Percentiles rank a stretch among this genome's conserved stretches.
phyloP scores from a whole-genome alignment of 169 alveolate genomes.

The Plasmodium knowlesi region DNA sequence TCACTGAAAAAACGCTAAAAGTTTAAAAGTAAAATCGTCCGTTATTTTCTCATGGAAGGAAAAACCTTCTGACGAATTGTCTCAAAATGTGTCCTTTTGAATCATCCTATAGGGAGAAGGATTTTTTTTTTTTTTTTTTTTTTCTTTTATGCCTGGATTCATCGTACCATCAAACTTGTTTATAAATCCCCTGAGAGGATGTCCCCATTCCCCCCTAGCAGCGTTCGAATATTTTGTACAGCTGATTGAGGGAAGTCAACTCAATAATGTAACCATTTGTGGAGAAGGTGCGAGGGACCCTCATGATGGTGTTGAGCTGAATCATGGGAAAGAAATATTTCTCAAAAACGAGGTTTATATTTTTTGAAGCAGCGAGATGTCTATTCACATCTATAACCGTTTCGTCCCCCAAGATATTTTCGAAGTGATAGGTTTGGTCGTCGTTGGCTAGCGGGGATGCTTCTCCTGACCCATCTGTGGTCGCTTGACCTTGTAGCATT shows the following conservation, averaged over 20 bases:
- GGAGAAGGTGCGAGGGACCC: slow-evolving; percentile 41
- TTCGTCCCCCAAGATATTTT: slow-evolving; percentile 55
- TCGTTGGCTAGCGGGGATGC: background rate
- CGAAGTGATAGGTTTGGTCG: background rate
- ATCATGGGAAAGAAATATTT: slow-evolving; percentile 70
- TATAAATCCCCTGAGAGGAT: background rate
- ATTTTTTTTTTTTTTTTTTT: no score
- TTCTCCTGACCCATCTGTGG: background rate
- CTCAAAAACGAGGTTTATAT: slow-evolving; percentile 64
- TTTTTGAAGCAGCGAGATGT: slow-evolving; percentile 54
- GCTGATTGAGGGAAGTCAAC: slow-evolving; percentile 76
- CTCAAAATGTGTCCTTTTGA: background rate
- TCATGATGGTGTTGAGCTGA: slow-evolving; percentile 45
- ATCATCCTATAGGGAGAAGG: background rate
- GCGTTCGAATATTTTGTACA: slow-evolving; percentile 78
- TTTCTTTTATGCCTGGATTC: background rate
- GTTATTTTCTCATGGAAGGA: background rate
- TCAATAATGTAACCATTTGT: slow-evolving; percentile 71
- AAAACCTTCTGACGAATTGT: background rate
- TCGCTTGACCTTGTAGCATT: background rate
- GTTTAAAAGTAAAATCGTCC: background rate
- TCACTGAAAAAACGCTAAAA: background rate
- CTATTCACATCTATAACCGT: slow-evolving; percentile 40
- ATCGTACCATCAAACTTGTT: background rate
- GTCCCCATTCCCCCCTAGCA: slow-evolving; percentile 26